Evolutionary conservation across 768 basidiomycete species (phyloP).

Genomic region (Podaxis sp.): DNA sequence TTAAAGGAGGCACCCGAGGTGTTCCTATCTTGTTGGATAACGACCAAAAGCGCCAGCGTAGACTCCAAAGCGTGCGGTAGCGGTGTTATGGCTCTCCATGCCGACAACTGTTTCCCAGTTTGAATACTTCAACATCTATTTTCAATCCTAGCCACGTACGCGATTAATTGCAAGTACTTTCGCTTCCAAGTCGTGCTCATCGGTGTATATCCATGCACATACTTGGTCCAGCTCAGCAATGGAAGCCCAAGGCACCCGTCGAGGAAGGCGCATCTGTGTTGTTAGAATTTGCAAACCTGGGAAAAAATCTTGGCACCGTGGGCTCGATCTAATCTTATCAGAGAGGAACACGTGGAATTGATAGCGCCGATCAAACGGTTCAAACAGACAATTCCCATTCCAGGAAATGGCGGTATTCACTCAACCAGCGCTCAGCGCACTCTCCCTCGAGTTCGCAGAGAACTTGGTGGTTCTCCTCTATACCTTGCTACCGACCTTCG

Average conservation of each 20-base stretch:
- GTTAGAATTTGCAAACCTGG: background rate
- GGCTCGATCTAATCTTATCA: constrained; percentile 7
- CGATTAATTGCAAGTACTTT: constrained; percentile 61
- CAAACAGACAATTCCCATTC: constrained; percentile 7
- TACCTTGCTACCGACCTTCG: constrained; percentile 16
- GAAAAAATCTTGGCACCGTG: constrained; percentile 1
- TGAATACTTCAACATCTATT: constrained; percentile 3
- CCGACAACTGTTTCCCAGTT: constrained; percentile 54
- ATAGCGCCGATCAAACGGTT: constrained; percentile 14
- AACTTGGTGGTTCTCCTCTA: constrained; percentile 11
- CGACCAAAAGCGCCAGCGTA: constrained; percentile 59
- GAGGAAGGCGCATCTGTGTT: constrained; percentile 64
- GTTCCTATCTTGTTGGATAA: constrained; percentile 53
- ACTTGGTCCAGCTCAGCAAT: constrained; percentile 71
- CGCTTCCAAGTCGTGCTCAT: constrained; percentile 58
- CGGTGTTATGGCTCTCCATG: constrained; percentile 72
- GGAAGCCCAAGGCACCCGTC: constrained; percentile 78
- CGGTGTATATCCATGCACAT: constrained; percentile 72
- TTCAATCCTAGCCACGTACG: constrained; percentile 38
- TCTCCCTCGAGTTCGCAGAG: background rate
- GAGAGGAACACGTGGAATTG: constrained; percentile 1
- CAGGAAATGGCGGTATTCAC: background rate
- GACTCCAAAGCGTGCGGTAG: constrained; percentile 86
- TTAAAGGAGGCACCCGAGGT: constrained; percentile 25
- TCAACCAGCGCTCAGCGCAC: background rate